Evolutionary conservation across 169 alveolate species (phyloP).

Genomic region (Plasmodium cynomolgi): DNA sequence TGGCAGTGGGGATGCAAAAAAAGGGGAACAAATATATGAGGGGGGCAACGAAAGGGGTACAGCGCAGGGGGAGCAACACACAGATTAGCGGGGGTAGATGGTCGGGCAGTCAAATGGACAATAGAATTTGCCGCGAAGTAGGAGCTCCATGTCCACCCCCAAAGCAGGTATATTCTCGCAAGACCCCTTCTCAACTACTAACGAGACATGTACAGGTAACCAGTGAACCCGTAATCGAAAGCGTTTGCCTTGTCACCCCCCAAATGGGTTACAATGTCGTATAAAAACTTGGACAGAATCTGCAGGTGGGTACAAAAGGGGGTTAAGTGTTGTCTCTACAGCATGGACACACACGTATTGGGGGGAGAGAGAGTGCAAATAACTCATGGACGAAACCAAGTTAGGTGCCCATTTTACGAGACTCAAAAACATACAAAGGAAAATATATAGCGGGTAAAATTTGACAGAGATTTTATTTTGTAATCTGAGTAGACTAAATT

Average conservation of each 20-base stretch:
- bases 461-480: slow-evolving; percentile 13
- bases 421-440: slow-evolving; percentile 20
- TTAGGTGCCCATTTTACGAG: background rate
- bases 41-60: background rate
- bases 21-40: background rate
- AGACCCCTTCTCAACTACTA: background rate
- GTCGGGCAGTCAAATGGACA: background rate
- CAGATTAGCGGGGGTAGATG: background rate
- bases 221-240: slow-evolving; percentile 57
- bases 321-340: background rate
- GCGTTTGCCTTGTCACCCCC: slow-evolving; percentile 26
- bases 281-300: slow-evolving; percentile 29
- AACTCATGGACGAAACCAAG: background rate
- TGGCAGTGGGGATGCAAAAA: background rate
- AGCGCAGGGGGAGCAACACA: background rate
- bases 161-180: background rate
- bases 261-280: slow-evolving; percentile 37
- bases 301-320: background rate
- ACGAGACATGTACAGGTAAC: slow-evolving; percentile 48
- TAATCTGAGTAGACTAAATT: slow-evolving; percentile 31
- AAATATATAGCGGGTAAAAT: slow-evolving; percentile 28
- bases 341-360: background rate
- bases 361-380: background rate
- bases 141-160: background rate
- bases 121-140: background rate